These are phyloP conservation scores for Aspergillus uvarum DNA, from an alignment of 2,329 filamentous ascomycete species.

Conservation along the genomic window DNA sequence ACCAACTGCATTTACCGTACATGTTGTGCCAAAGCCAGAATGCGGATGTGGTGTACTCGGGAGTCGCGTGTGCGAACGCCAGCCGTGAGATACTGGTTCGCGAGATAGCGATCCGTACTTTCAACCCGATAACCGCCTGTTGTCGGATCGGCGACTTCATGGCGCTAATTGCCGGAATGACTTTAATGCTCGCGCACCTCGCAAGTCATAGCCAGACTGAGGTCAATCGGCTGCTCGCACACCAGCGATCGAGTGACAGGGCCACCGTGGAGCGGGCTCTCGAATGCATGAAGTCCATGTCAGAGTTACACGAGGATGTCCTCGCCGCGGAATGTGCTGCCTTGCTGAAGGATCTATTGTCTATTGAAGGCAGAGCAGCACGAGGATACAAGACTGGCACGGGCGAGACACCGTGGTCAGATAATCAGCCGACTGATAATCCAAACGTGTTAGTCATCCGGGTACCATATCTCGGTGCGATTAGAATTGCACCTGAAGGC, in stretches of 20 bases:
- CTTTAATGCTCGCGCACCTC: conserved; percentile 28
- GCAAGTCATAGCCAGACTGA: conserved; percentile 16
- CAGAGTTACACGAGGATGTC: conserved; percentile 29
- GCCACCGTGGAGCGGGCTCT: conserved; percentile 41
- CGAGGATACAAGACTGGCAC: conserved; percentile 8
- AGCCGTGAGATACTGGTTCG: conserved; percentile 53
- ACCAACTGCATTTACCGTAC: conserved; percentile 57
- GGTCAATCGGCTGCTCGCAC: conserved; percentile 25
- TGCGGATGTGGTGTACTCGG: conserved; percentile 40
- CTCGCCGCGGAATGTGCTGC: conserved; percentile 28
- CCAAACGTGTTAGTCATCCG: conserved; percentile 34
- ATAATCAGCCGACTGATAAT: conserved; percentile 4
- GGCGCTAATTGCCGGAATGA: conserved; percentile 27
- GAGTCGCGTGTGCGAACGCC: conserved; percentile 51
- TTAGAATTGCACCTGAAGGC: conserved; percentile 34
- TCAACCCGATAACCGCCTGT: conserved; percentile 21
- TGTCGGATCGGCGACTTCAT: conserved; percentile 31
- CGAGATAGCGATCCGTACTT: conserved; percentile 49
- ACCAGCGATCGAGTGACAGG: conserved; percentile 44
- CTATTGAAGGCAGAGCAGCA: conserved; percentile 17
- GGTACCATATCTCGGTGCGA: conserved; percentile 46
- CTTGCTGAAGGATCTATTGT: conserved; percentile 20
- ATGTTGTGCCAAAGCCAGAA: conserved; percentile 50
- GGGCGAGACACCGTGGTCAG: background rate
- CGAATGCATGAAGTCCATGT: conserved; percentile 36